Evolutionary conservation across 192 early-diverging fungal species (phyloP), one percentile per base, ranked within the genome.

Genomic region (Chytriomyces confervae): DNA sequence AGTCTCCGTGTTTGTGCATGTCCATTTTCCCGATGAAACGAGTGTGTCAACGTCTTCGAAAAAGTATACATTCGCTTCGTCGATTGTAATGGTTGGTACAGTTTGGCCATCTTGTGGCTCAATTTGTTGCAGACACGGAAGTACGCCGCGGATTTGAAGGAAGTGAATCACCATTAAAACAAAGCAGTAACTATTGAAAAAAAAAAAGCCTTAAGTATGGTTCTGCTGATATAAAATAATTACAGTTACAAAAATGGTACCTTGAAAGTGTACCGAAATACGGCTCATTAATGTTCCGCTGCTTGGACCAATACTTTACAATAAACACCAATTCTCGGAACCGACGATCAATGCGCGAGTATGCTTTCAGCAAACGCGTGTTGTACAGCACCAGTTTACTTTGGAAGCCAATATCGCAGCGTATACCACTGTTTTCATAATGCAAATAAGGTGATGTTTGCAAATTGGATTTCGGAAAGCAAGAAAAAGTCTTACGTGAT

Each of bases 291-390:
- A 85, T 83, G 27, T 77, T 71, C 1, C 79, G 49, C 46, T 61
- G 62, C 76, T 82, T 85, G 8, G 81, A 75, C 77, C 77, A 85
- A 62, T 80, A 76, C 57, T 83, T 83, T 9, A 85, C 75, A 27
- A 85, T 53, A 44, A 82, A 68, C 6, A 80, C 72, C 23, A 85
- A 47, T 53, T 67, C 62, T 48, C 73, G 61, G 62, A 82, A 63
- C 61, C 77, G 61, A 18, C 68, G 61, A 47, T 85, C 81, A 16
- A 85, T 62, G 24, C 51, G 44, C 3, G 84, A 77, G 51, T 85
- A 85, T 3, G 75, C 62, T 49, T 62, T 70, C 47, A 85, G 50
- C 48, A 85, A 62, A 43, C 67, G 57, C 36, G 81, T 78, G 64
- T 81, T 85, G 48, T 78, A 65, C 18, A 82, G 24, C 20, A 70